These are phyloP conservation scores for Schizochytrium sp. DNA, from an alignment of 108 stramenopile genomes.

Conservation along the genomic window DNA sequence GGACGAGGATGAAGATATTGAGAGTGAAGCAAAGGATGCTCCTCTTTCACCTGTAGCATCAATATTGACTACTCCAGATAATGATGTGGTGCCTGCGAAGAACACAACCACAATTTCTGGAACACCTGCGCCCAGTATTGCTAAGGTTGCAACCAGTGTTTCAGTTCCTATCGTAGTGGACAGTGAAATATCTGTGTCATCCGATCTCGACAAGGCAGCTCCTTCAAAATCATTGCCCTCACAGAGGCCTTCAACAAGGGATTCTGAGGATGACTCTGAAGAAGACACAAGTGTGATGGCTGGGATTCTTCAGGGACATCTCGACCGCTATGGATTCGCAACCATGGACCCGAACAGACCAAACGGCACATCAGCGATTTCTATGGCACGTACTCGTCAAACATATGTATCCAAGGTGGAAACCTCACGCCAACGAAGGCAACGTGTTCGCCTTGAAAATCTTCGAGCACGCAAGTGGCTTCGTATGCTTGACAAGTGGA, in stretches of 20 bases:
- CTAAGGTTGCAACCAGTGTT: neutral
- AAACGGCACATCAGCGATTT: neutral
- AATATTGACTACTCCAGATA: neutral
- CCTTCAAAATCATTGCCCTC: neutral
- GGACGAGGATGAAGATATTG: too few species aligned
- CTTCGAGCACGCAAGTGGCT: slow-evolving; percentile 53
- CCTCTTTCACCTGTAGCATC: too few species aligned
- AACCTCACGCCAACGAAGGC: neutral
- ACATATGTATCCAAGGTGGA: slow-evolving; percentile 22
- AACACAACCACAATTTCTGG: neutral
- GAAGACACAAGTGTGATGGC: slow-evolving; percentile 28
- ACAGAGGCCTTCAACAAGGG: neutral
- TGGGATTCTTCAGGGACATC: slow-evolving; percentile 26
- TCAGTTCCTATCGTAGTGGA: neutral
- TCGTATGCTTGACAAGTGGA: slow-evolving; percentile 58
- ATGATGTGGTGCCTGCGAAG: neutral
- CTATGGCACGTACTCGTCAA: slow-evolving; percentile 4
- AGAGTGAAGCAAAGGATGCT: too few species aligned
- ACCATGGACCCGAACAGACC: neutral
- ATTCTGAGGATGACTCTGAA: slow-evolving; percentile 5
- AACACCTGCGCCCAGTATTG: neutral
- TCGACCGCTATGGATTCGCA: slow-evolving; percentile 51
- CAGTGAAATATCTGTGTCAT: neutral
- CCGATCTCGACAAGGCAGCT: neutral
- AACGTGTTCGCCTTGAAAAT: slow-evolving; percentile 43